Evolutionary conservation across 805 yeast species (phyloP), one percentile per base, ranked within the genome.

Genomic region (Starmera quercuum): DNA sequence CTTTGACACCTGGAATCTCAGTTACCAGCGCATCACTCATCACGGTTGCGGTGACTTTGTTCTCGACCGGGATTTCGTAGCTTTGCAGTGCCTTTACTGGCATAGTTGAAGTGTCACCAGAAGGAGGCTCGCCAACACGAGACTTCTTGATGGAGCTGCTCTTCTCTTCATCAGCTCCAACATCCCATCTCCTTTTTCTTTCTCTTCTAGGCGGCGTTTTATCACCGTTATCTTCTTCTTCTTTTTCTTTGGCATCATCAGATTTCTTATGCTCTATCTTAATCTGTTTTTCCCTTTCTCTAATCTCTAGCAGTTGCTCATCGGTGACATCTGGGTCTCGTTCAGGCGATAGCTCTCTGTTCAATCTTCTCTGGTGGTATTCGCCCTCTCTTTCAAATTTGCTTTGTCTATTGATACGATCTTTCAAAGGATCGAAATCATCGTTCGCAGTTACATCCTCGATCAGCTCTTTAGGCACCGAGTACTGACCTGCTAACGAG

Each of bases 1-100:
- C 87, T 25, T 68, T 66, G 0, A 78, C 67, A 0, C 79, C 86
- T 0, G 87, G 82, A 2, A 79, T 64, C 16, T 76, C 78, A 3
- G 72, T 58, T 2, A 77, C 66, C 18, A 72, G 39, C 11, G 64
- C 46, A 39, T 64, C 51, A 37, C 60, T 49, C 30, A 59, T 47
- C 30, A 55, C 48, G 13, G 53, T 42, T 20, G 49, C 21, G 11
- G 54, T 27, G 30, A 50, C 40, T 11, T 44, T 53, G 14, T 63
- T 62, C 13, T 56, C 68, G 16, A 74, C 77, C 0, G 84, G 84
- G n/a, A n/a, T n/a, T n/a, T n/a, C n/a, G n/a, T n/a, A n/a, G n/a
- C n/a, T n/a, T n/a, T n/a, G n/a, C n/a, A n/a, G n/a, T n/a, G n/a
- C n/a, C n/a, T n/a, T n/a, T n/a, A n/a, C n/a, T n/a, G n/a, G n/a